These are phyloP conservation scores for Diaporthe sp. DNA, from an alignment of 2,329 filamentous ascomycete species.

Conservation along the genomic window DNA sequence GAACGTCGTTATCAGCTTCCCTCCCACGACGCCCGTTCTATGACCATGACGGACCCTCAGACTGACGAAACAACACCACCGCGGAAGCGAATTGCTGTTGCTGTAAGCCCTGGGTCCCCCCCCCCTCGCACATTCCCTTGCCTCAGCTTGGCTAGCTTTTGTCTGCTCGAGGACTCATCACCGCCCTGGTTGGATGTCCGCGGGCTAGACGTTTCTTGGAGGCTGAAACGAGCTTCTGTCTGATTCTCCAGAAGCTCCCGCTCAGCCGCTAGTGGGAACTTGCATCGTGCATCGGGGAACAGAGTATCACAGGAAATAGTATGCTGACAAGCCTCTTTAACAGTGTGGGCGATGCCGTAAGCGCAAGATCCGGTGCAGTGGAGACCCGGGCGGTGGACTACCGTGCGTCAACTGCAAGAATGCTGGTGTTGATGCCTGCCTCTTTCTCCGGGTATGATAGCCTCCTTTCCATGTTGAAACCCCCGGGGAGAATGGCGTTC, in stretches of 20 bases:
- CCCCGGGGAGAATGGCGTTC: no score
- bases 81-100: constrained; percentile 71
- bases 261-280: constrained; percentile 4
- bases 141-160: background rate
- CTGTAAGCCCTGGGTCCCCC: constrained; percentile 59
- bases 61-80: constrained; percentile 60
- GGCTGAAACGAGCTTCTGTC: background rate
- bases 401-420: constrained; percentile 88
- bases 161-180: background rate
- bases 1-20: constrained; percentile 56
- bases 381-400: constrained; percentile 81
- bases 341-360: constrained; percentile 92
- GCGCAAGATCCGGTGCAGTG: constrained; percentile 95
- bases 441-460: constrained; percentile 80
- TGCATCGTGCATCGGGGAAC: constrained; percentile 18
- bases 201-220: background rate
- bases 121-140: no score
- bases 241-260: background rate
- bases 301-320: constrained; percentile 2
- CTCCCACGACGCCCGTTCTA: constrained; percentile 53
- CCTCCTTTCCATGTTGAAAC: constrained; percentile 1
- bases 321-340: constrained; percentile 36
- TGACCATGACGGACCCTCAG: constrained; percentile 58
- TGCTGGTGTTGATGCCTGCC: constrained; percentile 79
- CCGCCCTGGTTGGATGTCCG: background rate